A percentile compares a stretch with the other conserved stretches of the same genome.
These are phyloP conservation scores for Aspergillus sp. DNA, from an alignment of 2,329 filamentous ascomycete species.

Conservation along the genomic window DNA sequence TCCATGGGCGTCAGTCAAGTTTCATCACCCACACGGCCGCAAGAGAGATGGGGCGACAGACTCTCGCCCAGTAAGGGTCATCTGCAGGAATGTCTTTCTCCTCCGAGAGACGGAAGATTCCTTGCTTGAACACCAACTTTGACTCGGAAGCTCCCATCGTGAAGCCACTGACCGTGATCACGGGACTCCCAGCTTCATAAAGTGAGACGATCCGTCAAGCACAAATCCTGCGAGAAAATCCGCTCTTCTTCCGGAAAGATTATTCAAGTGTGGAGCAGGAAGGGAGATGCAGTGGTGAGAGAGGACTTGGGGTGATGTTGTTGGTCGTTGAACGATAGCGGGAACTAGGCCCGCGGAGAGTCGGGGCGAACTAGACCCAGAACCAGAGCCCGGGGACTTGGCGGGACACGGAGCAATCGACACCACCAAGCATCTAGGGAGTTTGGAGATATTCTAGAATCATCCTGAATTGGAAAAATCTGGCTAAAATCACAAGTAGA, in stretches of 20 bases:
- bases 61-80: slow-evolving; percentile 90
- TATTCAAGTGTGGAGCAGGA: not conserved
- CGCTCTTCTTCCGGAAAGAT: not conserved
- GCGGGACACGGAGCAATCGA: not conserved
- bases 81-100: slow-evolving; percentile 82
- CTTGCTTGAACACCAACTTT: slow-evolving; percentile 97
- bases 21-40: not conserved
- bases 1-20: slow-evolving; percentile 20
- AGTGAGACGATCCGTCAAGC: slow-evolving; percentile 7
- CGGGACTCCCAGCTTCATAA: slow-evolving; percentile 24
- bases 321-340: slow-evolving; percentile 14
- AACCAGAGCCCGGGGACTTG: not conserved
- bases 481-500: not conserved
- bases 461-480: not conserved
- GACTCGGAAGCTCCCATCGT: slow-evolving; percentile 96
- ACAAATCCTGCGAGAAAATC: not conserved
- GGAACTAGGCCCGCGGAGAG: slow-evolving; percentile 16
- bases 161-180: slow-evolving; percentile 27
- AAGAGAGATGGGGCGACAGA: slow-evolving; percentile 46
- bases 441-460: not conserved
- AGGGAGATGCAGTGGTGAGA: slow-evolving; percentile 3
- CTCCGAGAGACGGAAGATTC: slow-evolving; percentile 95
- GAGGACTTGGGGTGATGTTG: slow-evolving; percentile 18
- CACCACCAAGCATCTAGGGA: not conserved
- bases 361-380: slow-evolving; percentile 1